Base-by-base conservation (phyloP, 768 basidiomycete genomes). In the Grammothele lineata region DNA sequence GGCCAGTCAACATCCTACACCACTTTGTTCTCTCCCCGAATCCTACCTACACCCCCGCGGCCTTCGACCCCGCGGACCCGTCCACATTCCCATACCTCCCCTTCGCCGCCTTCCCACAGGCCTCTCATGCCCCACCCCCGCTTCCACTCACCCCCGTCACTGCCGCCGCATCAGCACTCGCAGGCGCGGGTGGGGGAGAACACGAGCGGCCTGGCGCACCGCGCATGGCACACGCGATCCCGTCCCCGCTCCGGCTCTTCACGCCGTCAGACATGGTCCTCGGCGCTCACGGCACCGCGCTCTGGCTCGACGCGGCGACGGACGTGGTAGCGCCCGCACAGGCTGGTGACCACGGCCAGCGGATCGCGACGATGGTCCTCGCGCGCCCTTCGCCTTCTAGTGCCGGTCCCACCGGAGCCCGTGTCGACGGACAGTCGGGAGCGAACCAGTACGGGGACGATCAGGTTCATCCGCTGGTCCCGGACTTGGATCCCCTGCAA, bases 1-100 rank as follows among this genome's bases (percentile, higher is more conserved):
- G 83, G 84, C 81, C 83, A 0, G 74, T 80, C 51, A 85, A 87
- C 60, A 63, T 80, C 21, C 68, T 86, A n/a, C 81, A 85, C 54
- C 78, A 81, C 60, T 83, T 74, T 57, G 58, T 71, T 26, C 67
- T 87, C 14, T 59, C 59, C 1, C 72, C 75, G 0, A 77, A 81
- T 57, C 53, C 62, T 3, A 5, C 78, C 12, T 45, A 46, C 37
- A 21, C 10, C 15, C 40, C 34, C 43, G 10, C 21, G 22, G 3
- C 26, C 15, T 49, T 44, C 43, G 9, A 40, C 22, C 21, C 37
- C 17, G 2, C 53, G 4, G 39, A 32, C 26, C 30, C 40, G 1
- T 9, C 39, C 22, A 45, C 44, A 11, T 30, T 50, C 18, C 60
- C 54, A 3, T 55, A 56, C 56, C 48, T 56, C n/a, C 41, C 45